Evolutionary conservation across 2,329 filamentous ascomycete species (phyloP), one percentile per base, ranked within the genome.

Genomic region (Penicillium concentricum): DNA sequence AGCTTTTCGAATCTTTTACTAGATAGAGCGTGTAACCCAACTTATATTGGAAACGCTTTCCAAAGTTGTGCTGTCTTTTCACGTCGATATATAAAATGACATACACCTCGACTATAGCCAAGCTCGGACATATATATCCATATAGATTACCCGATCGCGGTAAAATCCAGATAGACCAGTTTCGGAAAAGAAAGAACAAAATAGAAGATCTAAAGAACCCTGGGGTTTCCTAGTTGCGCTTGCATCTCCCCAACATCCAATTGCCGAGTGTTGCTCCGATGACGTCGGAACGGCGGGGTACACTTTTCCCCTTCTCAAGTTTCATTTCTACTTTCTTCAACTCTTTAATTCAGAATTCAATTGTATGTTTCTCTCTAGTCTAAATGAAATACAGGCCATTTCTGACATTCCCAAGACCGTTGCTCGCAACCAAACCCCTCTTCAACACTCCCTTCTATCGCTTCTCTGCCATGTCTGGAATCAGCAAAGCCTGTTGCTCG

Each of bases 401-500:
- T 67, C 65, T 67, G 48, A 65, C 64, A 26, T 57, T 70, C 18
- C 57, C 59, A 61, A 69, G 64, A 59, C 60, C 60, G 34, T 57
- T 61, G 49, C 13, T 61, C 59, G 37, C 22, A 43, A 50, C 51
- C 16, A 61, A 59, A 56, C 45, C 49, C 35, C 42, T 42, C 18
- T 8, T 47, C 22, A 45, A n/a, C 38, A 35, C 62, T 34, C 48
- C 55, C 10, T 55, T 66, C 28, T 66, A 69, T 51, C 67, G 59
- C 55, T 67, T 64, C 20, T 63, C 60, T 55, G 54, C 54, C 54
- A 76, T 76, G 75, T 71, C 75, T 56, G 68, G 73, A 63, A 69
- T 76, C 59, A 78, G 74, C 67, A 75, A 78, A 66, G 76, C 76
- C 32, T 78, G 76, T 51, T 78, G 76, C 74, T 76, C 73, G 76